Base-by-base conservation (phyloP, 768 basidiomycete genomes). In the Suillus lakei region DNA sequence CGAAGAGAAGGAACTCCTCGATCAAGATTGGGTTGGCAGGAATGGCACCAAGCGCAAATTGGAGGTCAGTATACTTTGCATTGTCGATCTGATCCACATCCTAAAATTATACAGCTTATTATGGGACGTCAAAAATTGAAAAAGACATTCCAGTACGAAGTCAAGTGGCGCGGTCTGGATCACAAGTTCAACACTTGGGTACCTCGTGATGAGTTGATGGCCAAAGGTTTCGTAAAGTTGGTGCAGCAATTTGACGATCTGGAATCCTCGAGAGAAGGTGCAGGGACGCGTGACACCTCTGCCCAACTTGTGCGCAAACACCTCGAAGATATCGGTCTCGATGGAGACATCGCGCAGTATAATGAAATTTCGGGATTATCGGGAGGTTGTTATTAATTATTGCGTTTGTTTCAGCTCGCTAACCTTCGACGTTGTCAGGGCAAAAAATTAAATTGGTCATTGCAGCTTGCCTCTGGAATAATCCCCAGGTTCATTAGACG, bases 391-490 rank as follows among this genome's bases (percentile, higher is more conserved):
- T 21, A 46, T 64, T n/a, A 66, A 26, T 61, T 53, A 46, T 51
- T 59, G 56, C 26, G 41, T 28, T 39, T 41, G 26, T 39, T 58
- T 39, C 28, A 58, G 10, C 34, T 23, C 21, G 68, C 51, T 53
- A 21, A 44, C 53, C 21, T 28, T 26, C 34, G 53, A 36, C 58
- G 46, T 46, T 64, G 53, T 68, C 63, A 92, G 90, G 91, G 66
- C 96, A 99, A 78, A 98, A 99, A 80, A 98, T 99, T 81, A 98
- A 99, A 82, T 85, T 95, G 53, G 95, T 96, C 61, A 91, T 95
- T 69, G 96, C 92, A 18, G 96, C 96, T 32, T 95, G 96, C 75
- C 84, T 98, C 63, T 98, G 96, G 95, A 95, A 95, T 78, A 96
- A 95, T 74, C 94, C 95, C 18, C 94, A 97, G 83, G 89, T 93